These are phyloP conservation scores for Solanum appendiculatum DNA, from an alignment of 257 asterid species.

Conservation along the genomic window DNA sequence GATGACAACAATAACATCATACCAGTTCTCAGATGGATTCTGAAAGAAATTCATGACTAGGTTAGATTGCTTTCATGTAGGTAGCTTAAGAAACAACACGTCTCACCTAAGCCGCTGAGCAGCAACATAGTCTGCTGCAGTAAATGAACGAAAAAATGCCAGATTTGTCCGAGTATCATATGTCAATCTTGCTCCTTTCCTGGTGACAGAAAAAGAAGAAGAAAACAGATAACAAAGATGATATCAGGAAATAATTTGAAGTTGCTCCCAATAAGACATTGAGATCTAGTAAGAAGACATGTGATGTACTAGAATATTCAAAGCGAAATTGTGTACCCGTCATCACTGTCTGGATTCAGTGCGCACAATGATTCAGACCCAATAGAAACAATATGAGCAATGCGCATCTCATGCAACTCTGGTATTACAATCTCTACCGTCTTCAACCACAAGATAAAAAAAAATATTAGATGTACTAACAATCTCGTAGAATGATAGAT, in stretches of 20 bases:
- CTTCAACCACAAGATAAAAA: conserved; percentile 34
- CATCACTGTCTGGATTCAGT: conserved; percentile 17
- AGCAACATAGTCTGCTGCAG: conserved; percentile 85
- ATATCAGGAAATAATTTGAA: neutral
- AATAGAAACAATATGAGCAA: conserved; percentile 27
- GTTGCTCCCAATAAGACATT: neutral
- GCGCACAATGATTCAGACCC: neutral
- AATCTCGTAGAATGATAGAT: neutral
- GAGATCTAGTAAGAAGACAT: neutral
- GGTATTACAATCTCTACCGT: conserved; percentile 80
- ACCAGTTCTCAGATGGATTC: neutral
- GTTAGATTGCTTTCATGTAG: neutral
- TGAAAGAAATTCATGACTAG: neutral
- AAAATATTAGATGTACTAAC: conserved; percentile 1
- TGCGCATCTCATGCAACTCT: conserved; percentile 87
- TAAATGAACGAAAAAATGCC: conserved; percentile 75
- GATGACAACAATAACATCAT: neutral
- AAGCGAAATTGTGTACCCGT: conserved; percentile 47
- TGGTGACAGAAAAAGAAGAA: neutral
- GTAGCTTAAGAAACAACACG: neutral
- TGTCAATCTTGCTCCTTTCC: neutral
- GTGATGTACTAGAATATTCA: neutral
- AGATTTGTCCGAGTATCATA: conserved; percentile 6
- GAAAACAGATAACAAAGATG: neutral
- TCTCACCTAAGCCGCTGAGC: conserved; percentile 86